These are phyloP conservation scores for Darksidea phi DNA, from an alignment of 495 filamentous ascomycete species.

Conservation along the genomic window DNA sequence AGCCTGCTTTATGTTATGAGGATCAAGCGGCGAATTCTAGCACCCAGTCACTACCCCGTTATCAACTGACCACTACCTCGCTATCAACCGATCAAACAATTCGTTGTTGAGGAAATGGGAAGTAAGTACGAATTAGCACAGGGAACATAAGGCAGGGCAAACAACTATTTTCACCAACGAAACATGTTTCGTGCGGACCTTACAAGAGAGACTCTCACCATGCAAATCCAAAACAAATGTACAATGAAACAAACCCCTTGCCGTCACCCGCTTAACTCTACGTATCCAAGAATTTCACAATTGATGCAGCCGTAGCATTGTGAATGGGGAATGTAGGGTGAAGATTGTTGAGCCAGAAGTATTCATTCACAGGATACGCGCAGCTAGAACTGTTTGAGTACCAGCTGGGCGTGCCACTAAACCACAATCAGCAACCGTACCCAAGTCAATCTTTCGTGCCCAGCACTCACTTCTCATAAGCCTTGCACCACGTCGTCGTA, in stretches of 20 bases:
- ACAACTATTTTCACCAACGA: too few relatives aligned
- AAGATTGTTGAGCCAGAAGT: slow-evolving; percentile 63
- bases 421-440: slow-evolving; percentile 16
- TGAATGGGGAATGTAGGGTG: slow-evolving; percentile 63
- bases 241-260: not conserved
- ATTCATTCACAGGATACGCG: slow-evolving; percentile 55
- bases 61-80: too few relatives aligned
- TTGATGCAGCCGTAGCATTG: slow-evolving; percentile 50
- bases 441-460: not conserved
- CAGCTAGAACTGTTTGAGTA: slow-evolving; percentile 53
- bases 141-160: too few relatives aligned
- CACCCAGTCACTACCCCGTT: too few relatives aligned
- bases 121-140: too few relatives aligned
- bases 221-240: too few relatives aligned
- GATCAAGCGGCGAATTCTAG: too few relatives aligned
- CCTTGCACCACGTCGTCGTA: slow-evolving; percentile 53
- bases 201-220: too few relatives aligned
- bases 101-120: not conserved
- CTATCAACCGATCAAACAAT: too few relatives aligned
- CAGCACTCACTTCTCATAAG: slow-evolving; percentile 56
- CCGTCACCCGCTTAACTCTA: not conserved
- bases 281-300: slow-evolving; percentile 13
- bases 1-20: too few relatives aligned
- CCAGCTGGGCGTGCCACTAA: slow-evolving; percentile 52
- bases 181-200: too few relatives aligned